phyloP scores from a whole-genome alignment of 2,329 filamentous ascomycete species.

The Aureobasidium vineae region DNA sequence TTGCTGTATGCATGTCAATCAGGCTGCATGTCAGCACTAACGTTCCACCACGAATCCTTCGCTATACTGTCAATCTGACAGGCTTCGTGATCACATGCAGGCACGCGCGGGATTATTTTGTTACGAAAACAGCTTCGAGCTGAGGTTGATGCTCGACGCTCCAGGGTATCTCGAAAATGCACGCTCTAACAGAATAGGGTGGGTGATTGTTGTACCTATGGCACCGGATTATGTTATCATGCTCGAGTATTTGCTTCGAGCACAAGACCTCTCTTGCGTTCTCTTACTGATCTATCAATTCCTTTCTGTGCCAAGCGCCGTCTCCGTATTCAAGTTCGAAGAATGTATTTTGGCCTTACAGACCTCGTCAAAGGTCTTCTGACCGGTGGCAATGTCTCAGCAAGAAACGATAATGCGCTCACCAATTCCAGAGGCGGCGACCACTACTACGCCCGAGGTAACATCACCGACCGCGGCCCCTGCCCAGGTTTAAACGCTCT shows the following conservation, averaged over 20 bases:
- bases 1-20: neutral
- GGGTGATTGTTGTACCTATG: too few relatives aligned
- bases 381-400: constrained; percentile 22
- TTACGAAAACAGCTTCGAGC: neutral
- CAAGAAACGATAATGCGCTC: constrained; percentile 11
- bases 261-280: neutral
- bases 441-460: constrained; percentile 19
- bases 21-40: constrained; percentile 10
- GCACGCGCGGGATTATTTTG: neutral
- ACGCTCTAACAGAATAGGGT: neutral
- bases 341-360: constrained; percentile 30
- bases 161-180: neutral
- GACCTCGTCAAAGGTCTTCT: constrained; percentile 30
- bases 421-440: constrained; percentile 30
- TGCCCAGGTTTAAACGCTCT: constrained; percentile 38
- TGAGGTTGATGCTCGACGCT: neutral
- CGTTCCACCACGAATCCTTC: too few relatives aligned
- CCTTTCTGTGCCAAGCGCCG: neutral
- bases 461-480: constrained; percentile 34
- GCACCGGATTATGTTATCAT: neutral
- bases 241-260: neutral
- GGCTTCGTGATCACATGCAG: neutral
- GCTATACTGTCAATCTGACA: neutral
- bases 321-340: neutral
- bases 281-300: neutral